Conservation (phyloP, 805 yeast genomes). For the Suhomyces pyralidae region DNA sequence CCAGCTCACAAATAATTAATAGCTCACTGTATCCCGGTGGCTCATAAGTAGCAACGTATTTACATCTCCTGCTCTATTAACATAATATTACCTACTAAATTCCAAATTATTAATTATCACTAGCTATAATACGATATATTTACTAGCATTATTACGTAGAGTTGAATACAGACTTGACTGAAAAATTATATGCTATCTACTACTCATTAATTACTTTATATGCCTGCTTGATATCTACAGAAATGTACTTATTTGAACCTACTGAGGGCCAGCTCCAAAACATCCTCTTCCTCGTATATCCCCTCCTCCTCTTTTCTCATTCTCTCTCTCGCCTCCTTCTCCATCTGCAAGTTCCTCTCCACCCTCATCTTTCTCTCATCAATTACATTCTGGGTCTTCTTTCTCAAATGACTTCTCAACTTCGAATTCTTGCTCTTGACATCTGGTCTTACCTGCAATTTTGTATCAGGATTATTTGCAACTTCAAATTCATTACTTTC, state of each 20-base stretch:
- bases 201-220: too few species aligned
- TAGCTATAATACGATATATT: too few species aligned
- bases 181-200: too few species aligned
- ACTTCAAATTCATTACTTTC: conserved; percentile 44
- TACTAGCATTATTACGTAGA: too few species aligned
- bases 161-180: too few species aligned
- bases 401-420: conserved; percentile 73
- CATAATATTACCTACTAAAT: too few species aligned
- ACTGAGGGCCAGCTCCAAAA: conserved; percentile 46
- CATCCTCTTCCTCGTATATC: conserved; percentile 50
- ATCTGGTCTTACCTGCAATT: conserved; percentile 61
- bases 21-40: too few species aligned
- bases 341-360: conserved; percentile 69
- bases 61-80: too few species aligned
- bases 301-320: conserved; percentile 45
- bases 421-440: conserved; percentile 81
- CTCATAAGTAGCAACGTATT: too few species aligned
- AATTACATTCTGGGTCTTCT: conserved; percentile 78
- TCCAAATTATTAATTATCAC: too few species aligned
- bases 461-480: conserved; percentile 34
- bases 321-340: conserved; percentile 66
- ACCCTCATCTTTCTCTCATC: conserved; percentile 80
- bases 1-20: too few species aligned
- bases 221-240: too few species aligned
- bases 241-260: conserved; percentile 50